Base-by-base conservation (phyloP, 2,329 filamentous ascomycete species). In the Tricladium varicosporioides region DNA sequence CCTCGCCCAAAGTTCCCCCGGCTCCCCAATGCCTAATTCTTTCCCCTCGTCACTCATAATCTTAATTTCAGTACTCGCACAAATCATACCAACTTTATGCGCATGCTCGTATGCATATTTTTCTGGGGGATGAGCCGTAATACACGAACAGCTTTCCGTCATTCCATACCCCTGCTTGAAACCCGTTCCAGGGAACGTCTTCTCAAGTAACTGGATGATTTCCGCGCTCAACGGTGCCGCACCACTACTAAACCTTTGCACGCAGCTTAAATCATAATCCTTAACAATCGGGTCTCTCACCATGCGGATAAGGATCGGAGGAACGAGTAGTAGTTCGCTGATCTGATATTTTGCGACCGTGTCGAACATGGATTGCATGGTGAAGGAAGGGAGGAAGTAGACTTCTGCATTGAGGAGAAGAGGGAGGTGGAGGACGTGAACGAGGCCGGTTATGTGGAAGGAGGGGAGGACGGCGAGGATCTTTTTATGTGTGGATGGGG, bases 251-350 rank as follows among this genome's bases (percentile, higher is more conserved):
- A 82, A 73, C 0, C 70, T 63, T 36, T 65, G 54, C 1, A 69
- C 55, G 64, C 87, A 81, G 69, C 93, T 93, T 19, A 86, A 84
- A 47, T 64, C 58, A 40, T 67, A 66, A 2, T 60, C 36, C 16
- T 58, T 16, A 1, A 64, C 64, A 9, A 65, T 53, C 0, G 59
- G 63, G 13, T 65, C 61, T 5, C 58, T 49, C 5, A 65, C 60
- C 64, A 96, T 76, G 16, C 83, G 77, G 5, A 93, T 82, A 0
- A 91, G 76, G 54, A 95, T 86, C 0, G 91, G 89, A 4, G 91
- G 91, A 2, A 92, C 91, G 3, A 87, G 74, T 8, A 79, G 75
- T 27, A 92, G 73, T 59, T 80, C 77, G 4, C 85, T 88, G 65
- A 96, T 86, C 36, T 81, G 80, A 72, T 83, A 90, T 51, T 77